Base-by-base conservation (phyloP, 2,329 filamentous ascomycete species). In the Colletotrichum karsti region DNA sequence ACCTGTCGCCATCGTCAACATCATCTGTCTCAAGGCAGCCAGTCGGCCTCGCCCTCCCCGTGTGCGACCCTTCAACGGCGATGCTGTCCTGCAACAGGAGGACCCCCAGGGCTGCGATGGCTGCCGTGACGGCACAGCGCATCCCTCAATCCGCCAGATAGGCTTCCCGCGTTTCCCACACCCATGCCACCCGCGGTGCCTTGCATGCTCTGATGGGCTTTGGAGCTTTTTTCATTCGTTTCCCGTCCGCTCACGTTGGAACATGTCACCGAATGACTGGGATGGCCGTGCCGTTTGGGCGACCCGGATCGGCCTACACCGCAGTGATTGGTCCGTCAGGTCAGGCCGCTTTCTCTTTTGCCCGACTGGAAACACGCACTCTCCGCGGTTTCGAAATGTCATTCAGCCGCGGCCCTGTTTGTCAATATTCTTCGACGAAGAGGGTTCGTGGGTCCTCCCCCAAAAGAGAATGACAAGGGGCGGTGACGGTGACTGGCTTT, bases 231-330 rank as follows among this genome's bases (percentile, higher is more conserved):
- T 35, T 39, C 22, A 51, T 50, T 51, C 57, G 68, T 48, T 30
- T 65, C 35, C 60, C 65, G 55, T 66, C 51, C 65, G 60, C 60
- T 66, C 65, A 69, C n/a, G 60, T 61, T 66, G 50, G 68, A 37
- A 55, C 60, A 70, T 61, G 65, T 69, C 60, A 65, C 39, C 55
- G 41, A 44, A 35, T 26, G 41, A 58, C 61, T 59, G 62, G 65
- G 33, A 42, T 67, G 50, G 46, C 41, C 33, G 48, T 67, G 58
- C 18, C 55, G 54, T 51, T 39, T 54, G 53, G 30, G 24, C 7
- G 44, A 41, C 39, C 33, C 46, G 28, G 24, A 48, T 39, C 41
- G 48, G 62, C 33, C n/a, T 15, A n/a, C 44, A 28, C 22, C 20
- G 24, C 62, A 56, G 48, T 58, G 46, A 62, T 67, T 69, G 62